Base-by-base conservation (phyloP, 1,284 basidiomycete genomes). In the Cryptococcus sp. region DNA sequence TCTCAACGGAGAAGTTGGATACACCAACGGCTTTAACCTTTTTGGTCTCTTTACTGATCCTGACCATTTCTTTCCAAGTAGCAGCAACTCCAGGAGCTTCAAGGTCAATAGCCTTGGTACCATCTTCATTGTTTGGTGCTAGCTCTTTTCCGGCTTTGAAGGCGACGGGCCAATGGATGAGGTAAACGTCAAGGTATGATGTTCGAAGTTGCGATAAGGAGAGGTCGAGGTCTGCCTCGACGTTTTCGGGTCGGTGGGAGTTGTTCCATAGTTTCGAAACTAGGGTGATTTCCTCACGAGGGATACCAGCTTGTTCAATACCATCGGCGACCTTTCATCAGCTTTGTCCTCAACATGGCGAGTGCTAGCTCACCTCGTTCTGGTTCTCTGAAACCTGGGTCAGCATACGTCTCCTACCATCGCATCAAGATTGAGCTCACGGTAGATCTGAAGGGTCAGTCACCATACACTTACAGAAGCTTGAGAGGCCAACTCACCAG, bases 81-180 rank as follows among this genome's bases (percentile, higher is more conserved):
- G 55, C 68, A 3, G 56, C 52, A 48, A 68, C 59, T 7, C 56
- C 49, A 7, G 66, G 63, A 9, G 53, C 61, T 1, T 64, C 61
- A 11, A 28, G 49, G 52, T 72, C 65, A 34, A 74, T 59, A 19
- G 49, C 45, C 2, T 43, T 24, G 41, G 58, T 48, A 22, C 58
- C 59, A 41, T 63, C 51, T 9, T 54, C 50, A 14, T 45, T 36
- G 36, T 54, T 46, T 25, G 61, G 54, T 34, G 52, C 47, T 10
- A 60, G 54, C 22, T 61, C 83, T 46, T 81, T 77, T 16, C 83
- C 86, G 1, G 83, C 79, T 19, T 70, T 73, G 72, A 91, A 87
- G 0, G 87, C 81, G 34, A 88, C 83, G 1, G 91, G 90, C 90
- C 90, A 94, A 78, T 93, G 90, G 55, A 93, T 78, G 45, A 91